Evolutionary conservation across 2,329 filamentous ascomycete species (phyloP), one percentile per base, ranked within the genome.

Genomic region (Chalaropsis thielavioides): DNA sequence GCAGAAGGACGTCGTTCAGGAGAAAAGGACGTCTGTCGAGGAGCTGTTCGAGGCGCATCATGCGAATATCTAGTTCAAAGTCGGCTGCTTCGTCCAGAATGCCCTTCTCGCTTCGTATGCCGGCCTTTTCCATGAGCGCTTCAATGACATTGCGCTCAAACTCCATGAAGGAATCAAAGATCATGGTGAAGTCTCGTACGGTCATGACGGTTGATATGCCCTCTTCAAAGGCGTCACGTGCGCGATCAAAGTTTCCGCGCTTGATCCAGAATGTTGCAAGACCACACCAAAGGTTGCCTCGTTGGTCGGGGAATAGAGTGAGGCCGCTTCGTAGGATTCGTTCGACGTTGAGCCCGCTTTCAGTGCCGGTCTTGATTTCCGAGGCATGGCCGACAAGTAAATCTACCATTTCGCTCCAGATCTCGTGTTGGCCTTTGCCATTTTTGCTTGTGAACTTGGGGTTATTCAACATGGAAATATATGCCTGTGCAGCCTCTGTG

Each of bases 131-230:
- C 86, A 99, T 95, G 70, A 97, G 80, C 60, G 87, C 87, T 15
- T 89, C 87, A 69, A 97, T 96, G 69, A 97, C 87, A 0, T 92
- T 92, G 76, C 99, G 95, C 74, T 99, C 94, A 68, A 96, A 96
- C 75, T 99, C 94, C 40, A 89, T 87, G 72, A 97, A 99, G 0
- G 92, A 89, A 74, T 99, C 94, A 71, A 99, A 99, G 58, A 97
- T 87, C 64, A 97, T 83, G 0, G 92, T 95, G 72, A 99, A 99
- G 76, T 99, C 94, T 65, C 94, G 87, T 56, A 99, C 92, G 1
- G 94, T 99, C 92, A 97, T 97, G 68, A 96, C 95, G 1, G 92
- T 97, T 11, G 90, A 96, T 69, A 97, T 90, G 56, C 90, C 95
- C 75, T 97, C 92, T 75, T 99, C 94, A 69, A 96, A 97, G 2